phyloP scores from a whole-genome alignment of 305 asterid species.

The Coffea humblotiana region DNA sequence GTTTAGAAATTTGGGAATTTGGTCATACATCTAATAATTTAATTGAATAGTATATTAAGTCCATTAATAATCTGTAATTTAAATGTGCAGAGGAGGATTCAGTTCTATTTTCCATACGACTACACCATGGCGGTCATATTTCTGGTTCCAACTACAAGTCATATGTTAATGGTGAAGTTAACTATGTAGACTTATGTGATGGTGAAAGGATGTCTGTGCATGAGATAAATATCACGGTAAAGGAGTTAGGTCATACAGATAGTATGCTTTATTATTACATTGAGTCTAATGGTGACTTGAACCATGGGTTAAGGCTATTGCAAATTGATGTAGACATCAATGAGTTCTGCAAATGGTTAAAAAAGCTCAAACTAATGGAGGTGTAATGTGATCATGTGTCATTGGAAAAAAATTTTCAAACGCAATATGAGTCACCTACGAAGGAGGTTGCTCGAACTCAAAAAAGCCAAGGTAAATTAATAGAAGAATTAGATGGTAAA shows the following conservation, averaged over 20 bases:
- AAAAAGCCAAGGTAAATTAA: too few species aligned
- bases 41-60: too few species aligned
- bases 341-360: too few species aligned
- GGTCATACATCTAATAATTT: too few species aligned
- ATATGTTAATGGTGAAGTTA: neutral
- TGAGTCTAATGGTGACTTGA: neutral
- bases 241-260: neutral
- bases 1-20: too few species aligned
- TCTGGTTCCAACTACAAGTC: neutral
- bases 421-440: too few species aligned
- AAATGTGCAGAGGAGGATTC: too few species aligned
- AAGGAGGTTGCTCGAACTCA: too few species aligned
- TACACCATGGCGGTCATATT: neutral
- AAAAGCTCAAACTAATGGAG: too few species aligned
- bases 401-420: neutral
- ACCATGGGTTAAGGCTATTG: neutral
- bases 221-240: neutral
- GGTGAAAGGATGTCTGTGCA: neutral
- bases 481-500: too few species aligned
- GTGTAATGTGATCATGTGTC: neutral
- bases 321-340: neutral
- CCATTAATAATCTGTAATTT: too few species aligned
- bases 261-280: too few species aligned
- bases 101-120: neutral
- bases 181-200: neutral